Conservation (phyloP, 371 early-diverging fungal genomes). For the Syncephalis fuscata region DNA sequence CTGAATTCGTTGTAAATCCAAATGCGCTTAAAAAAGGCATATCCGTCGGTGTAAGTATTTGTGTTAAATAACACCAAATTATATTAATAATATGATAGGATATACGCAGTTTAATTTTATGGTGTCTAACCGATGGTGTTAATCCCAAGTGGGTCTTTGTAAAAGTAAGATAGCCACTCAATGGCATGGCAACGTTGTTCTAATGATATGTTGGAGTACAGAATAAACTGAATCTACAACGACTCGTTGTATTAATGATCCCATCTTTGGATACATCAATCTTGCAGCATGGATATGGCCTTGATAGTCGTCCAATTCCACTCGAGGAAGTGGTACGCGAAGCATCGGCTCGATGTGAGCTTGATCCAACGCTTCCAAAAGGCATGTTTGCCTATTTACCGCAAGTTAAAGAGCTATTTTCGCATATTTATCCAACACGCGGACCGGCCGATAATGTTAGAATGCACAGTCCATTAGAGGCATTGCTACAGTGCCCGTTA, state of each 20-base stretch:
- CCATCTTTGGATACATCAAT: not conserved
- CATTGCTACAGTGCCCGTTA: constrained; percentile 17
- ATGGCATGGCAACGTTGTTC: too few species aligned
- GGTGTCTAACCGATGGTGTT: constrained; percentile 1
- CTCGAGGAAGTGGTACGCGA: too few species aligned
- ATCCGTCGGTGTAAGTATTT: too few species aligned
- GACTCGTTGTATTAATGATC: not conserved
- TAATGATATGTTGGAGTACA: not conserved
- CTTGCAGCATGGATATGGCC: too few species aligned
- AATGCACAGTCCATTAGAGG: constrained; percentile 13
- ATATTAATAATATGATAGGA: not conserved
- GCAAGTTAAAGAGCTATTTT: not conserved
- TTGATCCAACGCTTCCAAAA: too few species aligned
- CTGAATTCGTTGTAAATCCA: too few species aligned
- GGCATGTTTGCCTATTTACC: too few species aligned
- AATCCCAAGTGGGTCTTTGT: constrained; percentile 1
- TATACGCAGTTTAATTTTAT: constrained; percentile 1
- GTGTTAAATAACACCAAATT: too few species aligned
- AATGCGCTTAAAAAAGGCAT: too few species aligned
- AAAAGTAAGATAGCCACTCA: too few species aligned
- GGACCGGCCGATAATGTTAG: constrained; percentile 1
- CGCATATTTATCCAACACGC: constrained; percentile 2
- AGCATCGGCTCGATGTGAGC: too few species aligned
- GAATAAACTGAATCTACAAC: not conserved
- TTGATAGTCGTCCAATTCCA: too few species aligned